Evolutionary conservation across 1,284 basidiomycete species (phyloP), one percentile per base, ranked within the genome.

Genomic region (Cystobasidiaceae sp.): DNA sequence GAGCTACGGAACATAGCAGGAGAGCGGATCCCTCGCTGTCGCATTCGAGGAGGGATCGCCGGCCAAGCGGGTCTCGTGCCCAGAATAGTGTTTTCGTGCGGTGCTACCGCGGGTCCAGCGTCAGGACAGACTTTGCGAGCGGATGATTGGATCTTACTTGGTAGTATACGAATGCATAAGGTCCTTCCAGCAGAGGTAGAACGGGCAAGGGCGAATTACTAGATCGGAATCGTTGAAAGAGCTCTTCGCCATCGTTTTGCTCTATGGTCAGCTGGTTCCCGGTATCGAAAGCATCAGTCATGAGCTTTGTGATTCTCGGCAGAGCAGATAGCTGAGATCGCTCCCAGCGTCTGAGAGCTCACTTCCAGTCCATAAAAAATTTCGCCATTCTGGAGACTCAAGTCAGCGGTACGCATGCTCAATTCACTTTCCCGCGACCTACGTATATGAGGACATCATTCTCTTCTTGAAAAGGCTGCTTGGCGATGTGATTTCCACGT

Each of bases 161-260:
- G 71, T 86, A 87, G 74, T 85, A 92, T 0, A 87, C 83, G 71
- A 93, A 86, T 0, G 90, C 90, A 75, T 92, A 94, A 86, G 93
- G 93, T 58, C 93, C 93, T 75, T 96, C 92, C 4, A 94, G 81
- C 11, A 70, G 74, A 17, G 82, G 81, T 34, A 94, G 79, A 0
- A 87, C 74, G 34, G 79, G 54, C 43, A 73, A 65, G 21, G 46
- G 49, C 15, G 74, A 33, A 87, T 74, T 17, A 80, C 69, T 50
- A 68, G 77, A 54, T 80, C 81, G 2, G 75, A 93, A 76, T 17
- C 73, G 71, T 4, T 82, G 76, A 68, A 89, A 86, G 1, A 94
- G 75, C 67, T 81, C 83, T 32, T 78, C 75, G 0, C 91, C 90
- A 71, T 96, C 93, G 71, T 96, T 94, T 70, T 91, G 86, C 39